Base-by-base conservation (phyloP, 1,284 basidiomycete species). In the Malassezia arunalokei region DNA sequence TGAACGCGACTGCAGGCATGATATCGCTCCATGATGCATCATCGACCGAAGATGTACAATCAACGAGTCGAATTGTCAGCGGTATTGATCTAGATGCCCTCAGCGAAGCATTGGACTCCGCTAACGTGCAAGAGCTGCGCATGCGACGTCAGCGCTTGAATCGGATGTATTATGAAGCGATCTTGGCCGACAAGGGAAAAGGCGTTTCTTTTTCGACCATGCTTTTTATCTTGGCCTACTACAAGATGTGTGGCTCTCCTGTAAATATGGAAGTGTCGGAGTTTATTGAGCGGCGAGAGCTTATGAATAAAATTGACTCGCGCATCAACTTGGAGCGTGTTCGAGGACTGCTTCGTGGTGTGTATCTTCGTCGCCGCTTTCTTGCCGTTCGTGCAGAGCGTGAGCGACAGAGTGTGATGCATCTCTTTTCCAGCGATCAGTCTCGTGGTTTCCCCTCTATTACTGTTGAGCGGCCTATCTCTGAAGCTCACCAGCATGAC, bases 181-280 rank as follows among this genome's bases (percentile, higher is more conserved):
- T 60, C 20, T 81, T 83, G 58, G 79, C 85, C 56, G 80, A 85
- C 58, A 58, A 63, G 2, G 57, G 51, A 43, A 65, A 67, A n/a
- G 65, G 91, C 8, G 86, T 98, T 56, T 85, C 87, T 15, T 96
- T 96, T 76, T 87, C 83, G 6, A 80, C 84, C 40, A 94, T 95
- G 88, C 79, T 96, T 11, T 71, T 86, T 42, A 76, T 96, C 49
- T 76, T 98, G 31, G 86, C 88, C 0, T 90, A 94, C 70, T 83
- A 95, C 75, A 92, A 87, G 74, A 76, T 96, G 52, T 89, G 96
- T 61, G 81, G 89, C 54, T 88, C 94, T 70, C 81, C 41, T 5
- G 56, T 61, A 8, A 65, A 70, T 15, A 56, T 73, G 29, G 59
- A 59, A 38, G 49, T 72, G 24, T 60, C 65, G 15, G 71, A 73